A percentile compares a stretch with the other conserved stretches of the same genome.
phyloP scores from a whole-genome alignment of 2,329 filamentous ascomycete species.

The Penicillium crustosum region DNA sequence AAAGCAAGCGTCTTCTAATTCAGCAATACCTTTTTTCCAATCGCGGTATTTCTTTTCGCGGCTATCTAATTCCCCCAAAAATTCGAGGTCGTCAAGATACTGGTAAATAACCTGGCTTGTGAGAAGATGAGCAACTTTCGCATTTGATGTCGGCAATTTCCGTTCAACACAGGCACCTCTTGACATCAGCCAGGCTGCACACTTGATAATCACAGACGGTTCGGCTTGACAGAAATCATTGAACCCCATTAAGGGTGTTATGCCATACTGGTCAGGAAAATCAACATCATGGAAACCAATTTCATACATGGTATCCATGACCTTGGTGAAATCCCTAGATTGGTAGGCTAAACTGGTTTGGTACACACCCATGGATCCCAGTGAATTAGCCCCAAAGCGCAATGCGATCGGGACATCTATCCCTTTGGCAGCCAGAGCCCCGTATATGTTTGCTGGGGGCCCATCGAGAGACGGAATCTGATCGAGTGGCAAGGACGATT shows the following conservation, averaged over 20 bases:
- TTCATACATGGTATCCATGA: neutral
- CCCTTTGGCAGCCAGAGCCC: neutral
- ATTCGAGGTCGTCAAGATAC: no score
- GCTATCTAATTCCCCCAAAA: accelerated
- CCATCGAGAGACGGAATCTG: neutral
- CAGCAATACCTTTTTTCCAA: neutral
- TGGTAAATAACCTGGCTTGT: no score
- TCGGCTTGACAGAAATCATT: neutral
- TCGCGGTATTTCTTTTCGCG: neutral
- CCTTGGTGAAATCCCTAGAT: neutral
- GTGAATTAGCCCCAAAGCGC: neutral
- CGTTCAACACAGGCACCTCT: neutral
- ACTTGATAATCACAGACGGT: neutral
- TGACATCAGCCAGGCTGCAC: neutral
- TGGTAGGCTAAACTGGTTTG: neutral
- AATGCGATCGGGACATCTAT: neutral
- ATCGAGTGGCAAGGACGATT: neutral
- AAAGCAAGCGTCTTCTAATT: neutral
- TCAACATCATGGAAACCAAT: neutral
- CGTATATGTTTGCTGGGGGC: neutral
- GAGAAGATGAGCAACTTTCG: neutral
- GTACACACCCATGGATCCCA: neutral
- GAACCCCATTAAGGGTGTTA: neutral
- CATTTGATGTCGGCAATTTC: neutral
- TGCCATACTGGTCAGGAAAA: neutral